phyloP scores from a whole-genome alignment of 2,329 filamentous ascomycete species.

The Colletotrichum cuscutae region DNA sequence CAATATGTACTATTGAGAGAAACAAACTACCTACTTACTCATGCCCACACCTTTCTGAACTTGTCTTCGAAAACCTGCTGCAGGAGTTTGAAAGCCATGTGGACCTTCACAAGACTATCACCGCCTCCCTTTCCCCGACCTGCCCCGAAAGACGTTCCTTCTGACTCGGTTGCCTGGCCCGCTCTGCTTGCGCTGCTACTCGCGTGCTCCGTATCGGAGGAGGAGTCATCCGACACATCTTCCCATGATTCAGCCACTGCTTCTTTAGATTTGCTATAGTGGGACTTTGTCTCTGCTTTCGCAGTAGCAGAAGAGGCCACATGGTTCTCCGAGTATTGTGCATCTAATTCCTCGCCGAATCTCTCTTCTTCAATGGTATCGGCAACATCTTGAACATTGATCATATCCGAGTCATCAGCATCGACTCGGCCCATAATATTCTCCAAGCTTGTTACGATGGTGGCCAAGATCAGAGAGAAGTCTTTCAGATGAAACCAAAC shows the following conservation, averaged over 20 bases:
- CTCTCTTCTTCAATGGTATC: slow-evolving; percentile 52
- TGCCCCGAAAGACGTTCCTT: background rate
- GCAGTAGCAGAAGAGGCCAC: background rate
- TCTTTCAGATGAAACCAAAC: slow-evolving; percentile 79
- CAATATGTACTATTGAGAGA: no score
- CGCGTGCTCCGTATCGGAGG: background rate
- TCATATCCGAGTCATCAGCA: slow-evolving; percentile 43
- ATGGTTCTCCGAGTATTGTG: background rate
- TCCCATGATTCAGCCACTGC: slow-evolving; percentile 60
- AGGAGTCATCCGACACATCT: slow-evolving; percentile 39
- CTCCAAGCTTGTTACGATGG: slow-evolving; percentile 74
- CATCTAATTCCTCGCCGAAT: background rate
- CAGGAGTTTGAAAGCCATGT: slow-evolving; percentile 67
- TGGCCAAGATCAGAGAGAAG: slow-evolving; percentile 69
- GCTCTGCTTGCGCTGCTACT: slow-evolving; percentile 40
- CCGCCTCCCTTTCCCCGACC: slow-evolving; percentile 47
- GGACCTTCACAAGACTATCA: slow-evolving; percentile 62
- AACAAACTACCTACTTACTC: slow-evolving; percentile 26
- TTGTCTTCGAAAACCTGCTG: slow-evolving; percentile 71
- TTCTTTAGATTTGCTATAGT: slow-evolving; percentile 47
- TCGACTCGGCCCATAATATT: slow-evolving; percentile 57
- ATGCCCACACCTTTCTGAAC: slow-evolving; percentile 71
- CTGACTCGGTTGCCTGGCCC: background rate
- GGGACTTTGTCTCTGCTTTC: background rate
- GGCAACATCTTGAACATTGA: slow-evolving; percentile 56